Percentiles rank a stretch among this genome's conserved stretches.
These are phyloP conservation scores for Aspergillus ellipticus DNA, from an alignment of 495 filamentous ascomycete genomes.

Conservation along the genomic window DNA sequence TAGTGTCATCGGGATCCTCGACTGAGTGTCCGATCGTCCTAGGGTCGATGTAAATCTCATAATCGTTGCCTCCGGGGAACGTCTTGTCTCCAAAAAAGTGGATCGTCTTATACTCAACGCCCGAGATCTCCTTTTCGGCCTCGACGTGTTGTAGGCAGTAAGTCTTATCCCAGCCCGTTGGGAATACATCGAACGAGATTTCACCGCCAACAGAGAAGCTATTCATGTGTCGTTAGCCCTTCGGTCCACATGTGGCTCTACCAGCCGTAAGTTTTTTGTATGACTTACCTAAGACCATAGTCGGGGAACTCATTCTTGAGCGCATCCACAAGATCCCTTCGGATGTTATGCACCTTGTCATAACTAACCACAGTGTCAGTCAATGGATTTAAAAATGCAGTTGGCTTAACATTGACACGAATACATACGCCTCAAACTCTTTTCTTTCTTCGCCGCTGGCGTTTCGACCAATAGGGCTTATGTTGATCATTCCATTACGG, in stretches of 20 bases:
- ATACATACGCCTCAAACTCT: conserved; percentile 60
- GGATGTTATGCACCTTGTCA: conserved; percentile 71
- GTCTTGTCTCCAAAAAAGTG: conserved; percentile 99
- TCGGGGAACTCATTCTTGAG: conserved; percentile 79
- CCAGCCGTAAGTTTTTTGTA: background rate
- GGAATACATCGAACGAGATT: conserved; percentile 98
- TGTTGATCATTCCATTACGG: conserved; percentile 93
- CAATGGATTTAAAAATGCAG: background rate
- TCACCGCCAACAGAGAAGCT: conserved; percentile 93
- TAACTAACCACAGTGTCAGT: conserved; percentile 41
- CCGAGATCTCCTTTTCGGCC: conserved; percentile 71
- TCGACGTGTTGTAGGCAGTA: conserved; percentile 88
- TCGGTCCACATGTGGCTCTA: background rate
- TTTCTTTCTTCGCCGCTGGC: conserved; percentile 74
- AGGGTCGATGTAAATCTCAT: conserved; percentile 81
- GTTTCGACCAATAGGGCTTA: conserved; percentile 89
- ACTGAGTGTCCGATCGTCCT: conserved; percentile 84
- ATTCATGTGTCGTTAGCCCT: conserved; percentile 10
- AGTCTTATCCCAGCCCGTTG: conserved; percentile 97
- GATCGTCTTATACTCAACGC: conserved; percentile 75
- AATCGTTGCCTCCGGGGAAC: conserved; percentile 84
- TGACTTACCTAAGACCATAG: conserved; percentile 74
- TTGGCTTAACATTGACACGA: background rate
- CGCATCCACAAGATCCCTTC: conserved; percentile 65
- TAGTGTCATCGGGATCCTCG: conserved; percentile 75